A percentile compares a stretch with the other conserved stretches of the same genome.
These are phyloP conservation scores for Colletotrichum zoysiae DNA, from an alignment of 2,329 filamentous ascomycete genomes.

Conservation along the genomic window DNA sequence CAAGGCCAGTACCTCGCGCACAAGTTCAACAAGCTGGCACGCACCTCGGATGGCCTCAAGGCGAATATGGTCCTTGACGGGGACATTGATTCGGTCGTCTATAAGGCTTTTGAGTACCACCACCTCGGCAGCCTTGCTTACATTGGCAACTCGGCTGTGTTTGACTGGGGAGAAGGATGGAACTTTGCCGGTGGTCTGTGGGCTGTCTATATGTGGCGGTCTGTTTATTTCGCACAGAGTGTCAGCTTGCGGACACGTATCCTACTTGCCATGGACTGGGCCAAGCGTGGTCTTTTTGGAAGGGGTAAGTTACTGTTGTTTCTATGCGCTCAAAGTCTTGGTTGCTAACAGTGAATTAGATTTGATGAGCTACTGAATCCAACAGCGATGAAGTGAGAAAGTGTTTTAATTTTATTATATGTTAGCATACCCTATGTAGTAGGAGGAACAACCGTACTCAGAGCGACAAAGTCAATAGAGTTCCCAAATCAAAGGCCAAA, in stretches of 20 bases:
- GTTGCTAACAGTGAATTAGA: constrained; percentile 45
- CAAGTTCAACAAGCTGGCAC: constrained; percentile 93
- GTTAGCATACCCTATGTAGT: constrained; percentile 32
- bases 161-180: constrained; percentile 85
- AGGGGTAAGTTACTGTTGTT: constrained; percentile 74
- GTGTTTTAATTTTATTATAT: constrained; percentile 5
- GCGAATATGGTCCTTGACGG: constrained; percentile 88
- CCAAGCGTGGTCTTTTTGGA: constrained; percentile 94
- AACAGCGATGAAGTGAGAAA: neutral
- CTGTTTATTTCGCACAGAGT: constrained; percentile 97
- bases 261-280: constrained; percentile 97
- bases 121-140: constrained; percentile 95
- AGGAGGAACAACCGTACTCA: constrained; percentile 13
- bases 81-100: constrained; percentile 91
- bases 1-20: constrained; percentile 92
- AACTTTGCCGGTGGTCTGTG: constrained; percentile 85
- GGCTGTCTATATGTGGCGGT: constrained; percentile 96
- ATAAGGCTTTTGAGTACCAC: constrained; percentile 93
- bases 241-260: constrained; percentile 92
- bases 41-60: constrained; percentile 78
- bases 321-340: neutral
- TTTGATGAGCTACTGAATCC: constrained; percentile 51
- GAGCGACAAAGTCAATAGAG: constrained; percentile 1
- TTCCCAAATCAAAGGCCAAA: neutral
- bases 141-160: constrained; percentile 95